Evolutionary conservation across 2,329 filamentous ascomycete genomes (phyloP).

Genomic region (Aspergillus glaucus): DNA sequence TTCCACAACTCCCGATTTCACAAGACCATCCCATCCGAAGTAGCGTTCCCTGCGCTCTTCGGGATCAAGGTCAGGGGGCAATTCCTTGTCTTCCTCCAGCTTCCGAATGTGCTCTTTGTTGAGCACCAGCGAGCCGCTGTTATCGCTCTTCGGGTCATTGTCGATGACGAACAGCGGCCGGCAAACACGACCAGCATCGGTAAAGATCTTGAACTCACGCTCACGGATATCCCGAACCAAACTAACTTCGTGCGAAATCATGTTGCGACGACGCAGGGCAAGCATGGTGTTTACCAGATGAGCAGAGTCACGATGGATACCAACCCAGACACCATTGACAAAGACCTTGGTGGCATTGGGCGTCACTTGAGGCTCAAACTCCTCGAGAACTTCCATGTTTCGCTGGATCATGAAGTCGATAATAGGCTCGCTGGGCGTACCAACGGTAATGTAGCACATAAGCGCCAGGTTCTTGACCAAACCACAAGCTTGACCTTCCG

Average conservation of each 20-base stretch:
- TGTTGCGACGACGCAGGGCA: constrained; percentile 69
- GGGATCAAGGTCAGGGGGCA: constrained; percentile 54
- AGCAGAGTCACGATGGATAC: constrained; percentile 83
- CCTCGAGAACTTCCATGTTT: constrained; percentile 94
- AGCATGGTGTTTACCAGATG: constrained; percentile 75
- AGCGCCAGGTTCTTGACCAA: constrained; percentile 95
- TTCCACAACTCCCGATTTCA: constrained; percentile 80
- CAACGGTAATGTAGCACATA: constrained; percentile 98
- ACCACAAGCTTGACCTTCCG: constrained; percentile 96
- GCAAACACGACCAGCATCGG: constrained; percentile 91
- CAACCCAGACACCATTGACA: constrained; percentile 96
- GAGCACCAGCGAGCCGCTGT: constrained; percentile 70
- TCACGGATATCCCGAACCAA: constrained; percentile 94
- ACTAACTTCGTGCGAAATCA: constrained; percentile 87
- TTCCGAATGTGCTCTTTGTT: constrained; percentile 76
- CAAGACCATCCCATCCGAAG: constrained; percentile 83
- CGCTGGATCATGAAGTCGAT: constrained; percentile 92
- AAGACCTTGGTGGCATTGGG: constrained; percentile 97
- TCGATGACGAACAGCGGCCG: constrained; percentile 90
- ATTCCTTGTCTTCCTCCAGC: constrained; percentile 66
- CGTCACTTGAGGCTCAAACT: constrained; percentile 79
- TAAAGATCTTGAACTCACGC: constrained; percentile 97
- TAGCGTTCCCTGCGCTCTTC: constrained; percentile 55
- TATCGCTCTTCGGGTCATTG: constrained; percentile 67
- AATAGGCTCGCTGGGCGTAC: constrained; percentile 82